Base-by-base conservation (phyloP, 441 rosid species). In the Raphanus hybrid region DNA sequence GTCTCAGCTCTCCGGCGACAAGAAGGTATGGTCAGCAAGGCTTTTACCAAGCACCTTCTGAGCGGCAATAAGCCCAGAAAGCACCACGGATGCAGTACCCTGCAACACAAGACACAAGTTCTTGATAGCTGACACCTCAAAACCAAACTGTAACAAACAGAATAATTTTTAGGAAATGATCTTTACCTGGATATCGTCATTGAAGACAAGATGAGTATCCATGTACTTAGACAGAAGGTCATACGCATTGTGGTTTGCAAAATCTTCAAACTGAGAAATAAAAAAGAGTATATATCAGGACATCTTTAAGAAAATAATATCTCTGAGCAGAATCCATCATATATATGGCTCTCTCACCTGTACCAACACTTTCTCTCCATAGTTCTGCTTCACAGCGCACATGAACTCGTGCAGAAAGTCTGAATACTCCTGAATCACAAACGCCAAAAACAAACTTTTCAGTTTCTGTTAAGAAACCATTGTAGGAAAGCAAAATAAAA, bases 1-100 rank as follows among this genome's bases (percentile, higher is more conserved):
- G 74, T 54, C 83, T 82, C 82, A 92, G 95, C 89, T 93, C 97
- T 83, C 98, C 94, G 2, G 98, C 98, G 91, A 93, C 73, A 93
- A 80, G 89, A 89, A 91, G 34, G 82, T 91, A 69, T 93, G 96
- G 32, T 93, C 91, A 50, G 92, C 82, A 18, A 93, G 83, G 81
- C 76, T 80, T 84, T 92, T 85, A 50, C 93, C 85, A n/a, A 90
- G 80, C 78, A 90, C 74, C 69, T 85, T 85, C 80, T 85, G 85
- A 77, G 97, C 88, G 2, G 96, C 88, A 55, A 91, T 82, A 73
- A 93, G 86, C 34, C 97, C 96, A 26, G 97, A 88, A 71, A 91
- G 86, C 32, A 93, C 98, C 77, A 88, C 98, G 6, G 97, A 87
- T 74, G 96, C 96, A 69, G 97, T 91, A 26, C 97, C 98, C 97